Base-by-base conservation (phyloP, 306 rosid genomes). In the Fragaria nilgerrensis region DNA sequence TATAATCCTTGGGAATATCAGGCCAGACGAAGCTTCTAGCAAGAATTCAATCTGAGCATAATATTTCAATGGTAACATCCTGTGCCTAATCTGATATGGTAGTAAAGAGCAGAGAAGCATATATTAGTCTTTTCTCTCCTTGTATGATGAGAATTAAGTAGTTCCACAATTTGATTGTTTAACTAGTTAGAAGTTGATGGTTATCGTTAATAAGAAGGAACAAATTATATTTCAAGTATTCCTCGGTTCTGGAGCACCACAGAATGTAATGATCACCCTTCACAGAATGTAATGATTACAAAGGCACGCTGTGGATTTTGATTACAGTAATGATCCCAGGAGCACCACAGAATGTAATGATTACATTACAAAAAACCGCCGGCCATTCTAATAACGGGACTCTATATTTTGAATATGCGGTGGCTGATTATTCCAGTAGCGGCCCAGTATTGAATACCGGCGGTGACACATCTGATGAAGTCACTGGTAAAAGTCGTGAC, bases 1-100 rank as follows among this genome's bases (percentile, higher is more conserved):
- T 58, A 71, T 9, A 15, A 10, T 3, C 64, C 65, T 15, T 20
- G n/a, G 2, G 29, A 5, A 39, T 16, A 9, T 36, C 68, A 32
- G 64, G 74, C 80, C 73, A 22, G 12, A 62, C 0, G 56, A 68
- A 22, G 41, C 79, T 75, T 76, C 53, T 44, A 63, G 73, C 64
- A 53, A 23, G 62, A 43, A 34, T n/a, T 67, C 11, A 16, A 12
- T n/a, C 13, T 25, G 3, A 59, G 53, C 47, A n/a, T 37, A 50
- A 34, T 75, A 58, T 56, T 29, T 9, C 19, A 27, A 56, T 19
- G 12, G 53, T 11, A 36, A 27, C 25, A 27, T n/a, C 58, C 17
- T 61, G 52, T 78, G 32, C 72, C 37, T 70, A 13, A 45, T 47
- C 55, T 56, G 20, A 27, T 61, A 36, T 47, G 12, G 17, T 70